phyloP scores from a whole-genome alignment of 2,329 filamentous ascomycete genomes.

The Sarocladium strictum region DNA sequence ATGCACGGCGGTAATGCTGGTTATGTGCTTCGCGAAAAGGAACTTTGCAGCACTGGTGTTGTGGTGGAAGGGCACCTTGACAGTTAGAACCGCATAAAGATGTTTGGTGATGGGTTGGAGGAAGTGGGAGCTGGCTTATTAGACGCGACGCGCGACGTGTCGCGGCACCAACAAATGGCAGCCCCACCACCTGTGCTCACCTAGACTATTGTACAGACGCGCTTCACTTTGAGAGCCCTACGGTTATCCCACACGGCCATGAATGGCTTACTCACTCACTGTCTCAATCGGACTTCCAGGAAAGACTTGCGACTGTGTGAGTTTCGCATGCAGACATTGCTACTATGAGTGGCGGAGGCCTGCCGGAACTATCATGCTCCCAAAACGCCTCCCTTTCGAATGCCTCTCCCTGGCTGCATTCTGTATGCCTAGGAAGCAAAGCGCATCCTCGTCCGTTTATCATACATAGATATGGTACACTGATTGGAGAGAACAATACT shows the following conservation, averaged over 20 bases:
- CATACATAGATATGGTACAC: background rate
- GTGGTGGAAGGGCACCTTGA: background rate
- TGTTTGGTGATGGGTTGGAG: slow-evolving; percentile 1
- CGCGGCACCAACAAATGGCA: slow-evolving; percentile 2
- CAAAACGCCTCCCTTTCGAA: background rate
- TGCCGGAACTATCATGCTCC: background rate
- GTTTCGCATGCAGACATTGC: background rate
- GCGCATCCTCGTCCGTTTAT: background rate
- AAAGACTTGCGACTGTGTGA: too few relatives aligned
- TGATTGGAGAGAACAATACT: too few relatives aligned
- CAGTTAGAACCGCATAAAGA: background rate
- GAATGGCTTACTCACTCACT: background rate
- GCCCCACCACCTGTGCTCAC: slow-evolving; percentile 1
- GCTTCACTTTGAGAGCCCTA: background rate
- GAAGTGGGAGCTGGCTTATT: background rate
- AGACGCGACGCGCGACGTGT: slow-evolving; percentile 5
- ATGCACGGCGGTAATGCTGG: background rate
- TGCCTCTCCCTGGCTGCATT: background rate
- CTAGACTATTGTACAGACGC: background rate
- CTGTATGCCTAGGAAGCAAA: background rate
- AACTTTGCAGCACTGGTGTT: background rate
- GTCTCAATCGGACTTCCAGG: too few relatives aligned
- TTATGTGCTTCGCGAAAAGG: background rate
- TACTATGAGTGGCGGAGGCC: background rate
- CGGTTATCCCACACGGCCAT: background rate